Conservation (phyloP, 345 rosid species). For the Eucalyptus erythrocorys region DNA sequence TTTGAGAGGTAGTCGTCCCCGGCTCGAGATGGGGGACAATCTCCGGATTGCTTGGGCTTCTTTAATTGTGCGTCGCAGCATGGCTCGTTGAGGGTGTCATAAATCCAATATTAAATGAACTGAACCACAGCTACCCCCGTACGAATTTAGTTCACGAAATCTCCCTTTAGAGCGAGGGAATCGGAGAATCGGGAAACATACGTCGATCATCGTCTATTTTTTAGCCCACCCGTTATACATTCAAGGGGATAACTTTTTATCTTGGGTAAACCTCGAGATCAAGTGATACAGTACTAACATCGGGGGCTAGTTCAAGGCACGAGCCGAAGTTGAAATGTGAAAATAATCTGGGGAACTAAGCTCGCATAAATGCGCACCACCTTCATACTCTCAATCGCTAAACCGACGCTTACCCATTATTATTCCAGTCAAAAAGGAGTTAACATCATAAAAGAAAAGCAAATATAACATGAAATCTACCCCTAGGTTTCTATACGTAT, state of each 20-base stretch:
- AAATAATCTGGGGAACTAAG: neutral
- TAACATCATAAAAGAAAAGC: neutral
- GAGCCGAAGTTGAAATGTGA: neutral
- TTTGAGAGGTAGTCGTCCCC: neutral
- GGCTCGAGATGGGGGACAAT: neutral
- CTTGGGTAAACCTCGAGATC: neutral
- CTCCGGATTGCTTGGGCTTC: neutral
- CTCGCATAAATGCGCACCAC: neutral
- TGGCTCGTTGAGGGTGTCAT: neutral
- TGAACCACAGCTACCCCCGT: neutral
- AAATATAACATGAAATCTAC: neutral
- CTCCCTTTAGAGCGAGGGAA: neutral
- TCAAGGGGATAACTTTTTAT: neutral
- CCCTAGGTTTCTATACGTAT: neutral
- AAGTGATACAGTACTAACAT: neutral
- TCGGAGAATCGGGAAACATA: neutral
- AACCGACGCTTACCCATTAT: neutral
- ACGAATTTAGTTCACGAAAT: neutral
- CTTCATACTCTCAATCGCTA: neutral
- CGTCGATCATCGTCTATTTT: neutral
- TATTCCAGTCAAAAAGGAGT: neutral
- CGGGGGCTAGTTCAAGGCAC: neutral
- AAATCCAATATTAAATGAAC: neutral
- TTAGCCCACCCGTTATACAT: neutral
- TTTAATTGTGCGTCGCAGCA: neutral